These are phyloP conservation scores for Leccinellum luteum DNA, from an alignment of 768 basidiomycete genomes.

Conservation along the genomic window DNA sequence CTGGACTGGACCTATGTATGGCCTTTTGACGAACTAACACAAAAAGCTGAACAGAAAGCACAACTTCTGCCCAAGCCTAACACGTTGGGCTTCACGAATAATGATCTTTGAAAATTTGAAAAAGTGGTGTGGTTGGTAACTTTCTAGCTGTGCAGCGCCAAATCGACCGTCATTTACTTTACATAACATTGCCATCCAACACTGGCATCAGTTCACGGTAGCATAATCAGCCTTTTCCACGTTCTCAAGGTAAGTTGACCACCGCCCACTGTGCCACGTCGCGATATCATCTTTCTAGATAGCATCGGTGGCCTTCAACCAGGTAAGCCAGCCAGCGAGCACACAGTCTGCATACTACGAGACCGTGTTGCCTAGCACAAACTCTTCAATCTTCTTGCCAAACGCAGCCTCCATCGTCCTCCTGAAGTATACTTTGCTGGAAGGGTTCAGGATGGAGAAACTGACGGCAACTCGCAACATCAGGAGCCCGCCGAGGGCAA, in stretches of 20 bases:
- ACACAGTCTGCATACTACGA: constrained; percentile 38
- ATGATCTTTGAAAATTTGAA: not conserved
- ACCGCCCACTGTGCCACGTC: constrained; percentile 39
- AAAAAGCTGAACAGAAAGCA: no score
- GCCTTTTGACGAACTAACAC: no score
- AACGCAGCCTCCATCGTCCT: constrained; percentile 31
- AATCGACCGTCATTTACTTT: not conserved
- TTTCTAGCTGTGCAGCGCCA: not conserved
- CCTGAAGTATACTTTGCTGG: constrained; percentile 33
- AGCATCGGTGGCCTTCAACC: constrained; percentile 31
- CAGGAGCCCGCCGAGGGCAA: constrained; percentile 10
- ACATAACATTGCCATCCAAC: no score
- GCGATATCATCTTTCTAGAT: constrained; percentile 35
- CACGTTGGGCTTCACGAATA: no score
- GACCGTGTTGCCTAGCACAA: constrained; percentile 34
- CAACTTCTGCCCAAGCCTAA: no score
- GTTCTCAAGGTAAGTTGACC: constrained; percentile 33
- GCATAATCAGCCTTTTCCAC: constrained; percentile 33
- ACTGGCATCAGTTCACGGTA: constrained; percentile 10
- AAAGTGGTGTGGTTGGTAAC: not conserved
- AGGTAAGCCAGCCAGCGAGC: constrained; percentile 34
- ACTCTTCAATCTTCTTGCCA: constrained; percentile 35
- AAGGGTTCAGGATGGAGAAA: constrained; percentile 21
- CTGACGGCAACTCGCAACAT: constrained; percentile 14
- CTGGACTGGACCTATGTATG: no score